Evolutionary conservation across 169 alveolate genomes (phyloP).

Genomic region (Amoebophrya sp.): DNA sequence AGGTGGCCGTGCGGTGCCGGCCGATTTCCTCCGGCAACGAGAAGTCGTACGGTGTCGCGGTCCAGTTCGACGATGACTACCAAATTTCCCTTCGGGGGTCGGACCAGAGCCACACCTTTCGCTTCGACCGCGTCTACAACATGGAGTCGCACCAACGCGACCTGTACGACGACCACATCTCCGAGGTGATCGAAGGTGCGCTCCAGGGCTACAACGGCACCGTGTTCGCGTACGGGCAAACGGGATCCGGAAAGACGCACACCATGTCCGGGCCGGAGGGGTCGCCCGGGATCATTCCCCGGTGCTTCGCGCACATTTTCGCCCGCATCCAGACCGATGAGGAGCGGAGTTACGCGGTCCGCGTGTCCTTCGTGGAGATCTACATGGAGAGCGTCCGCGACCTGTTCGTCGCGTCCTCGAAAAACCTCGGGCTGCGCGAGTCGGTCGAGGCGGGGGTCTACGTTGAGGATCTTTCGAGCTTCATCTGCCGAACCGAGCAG

Average conservation of each 20-base stretch:
- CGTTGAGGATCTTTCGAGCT: conserved; percentile 3
- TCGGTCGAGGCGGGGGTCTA: neutral
- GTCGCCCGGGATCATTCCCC: neutral
- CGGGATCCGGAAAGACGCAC: neutral
- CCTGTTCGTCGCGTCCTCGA: neutral
- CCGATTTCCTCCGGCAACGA: neutral
- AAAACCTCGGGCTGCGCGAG: neutral
- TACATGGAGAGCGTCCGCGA: neutral
- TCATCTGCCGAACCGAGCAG: neutral
- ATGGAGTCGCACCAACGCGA: neutral
- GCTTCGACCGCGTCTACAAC: neutral
- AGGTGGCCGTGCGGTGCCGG: neutral
- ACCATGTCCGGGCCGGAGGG: neutral
- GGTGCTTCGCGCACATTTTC: neutral
- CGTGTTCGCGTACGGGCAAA: neutral
- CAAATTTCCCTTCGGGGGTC: neutral
- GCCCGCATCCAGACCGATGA: neutral
- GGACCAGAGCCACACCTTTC: neutral
- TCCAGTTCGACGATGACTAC: neutral
- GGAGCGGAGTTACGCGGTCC: neutral
- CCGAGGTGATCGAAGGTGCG: neutral
- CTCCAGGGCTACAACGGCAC: neutral
- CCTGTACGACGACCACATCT: neutral
- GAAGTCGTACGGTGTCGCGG: neutral
- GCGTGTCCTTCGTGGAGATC: conserved; percentile 17